Base-by-base conservation (phyloP, 1,284 basidiomycete genomes). In the Agaricales sp. region DNA sequence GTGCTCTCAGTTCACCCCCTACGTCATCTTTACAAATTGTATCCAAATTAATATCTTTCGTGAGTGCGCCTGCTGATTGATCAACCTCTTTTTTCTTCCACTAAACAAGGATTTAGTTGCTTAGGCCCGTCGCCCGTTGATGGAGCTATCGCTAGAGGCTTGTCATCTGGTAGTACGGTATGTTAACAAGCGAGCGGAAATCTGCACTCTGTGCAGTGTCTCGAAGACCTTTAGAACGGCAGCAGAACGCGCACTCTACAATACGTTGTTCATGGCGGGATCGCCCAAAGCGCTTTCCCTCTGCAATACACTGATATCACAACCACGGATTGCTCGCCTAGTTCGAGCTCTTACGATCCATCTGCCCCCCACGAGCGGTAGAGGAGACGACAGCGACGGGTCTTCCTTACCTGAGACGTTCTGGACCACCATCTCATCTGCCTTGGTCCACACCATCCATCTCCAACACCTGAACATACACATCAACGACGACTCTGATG, bases 171-270 rank as follows among this genome's bases (percentile, higher is more conserved):
- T 83, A 57, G 71, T 74, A 44, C 69, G 68, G 56, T 59, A 74
- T 62, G 69, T 78, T 53, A 65, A 62, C 47, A 73, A 60, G 55
- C 74, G 71, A 47, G 58, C 65, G 51, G 80, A 82, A 58, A 67
- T 83, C 45, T 73, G 69, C 51, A 56, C 66, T 13, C 68, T 83
- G 25, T 78, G 74, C 59, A 66, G 70, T 52, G 79, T 81, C 25
- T 80, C 73, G 50, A 75, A 67, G 57, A 59, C 61, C 6, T 80
- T 82, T 55, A 74, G 68, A 52, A 58, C 59, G 22, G 74, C 69
- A 39, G 77, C 77, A 6, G 78, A 83, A 58, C 70, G 66, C 43
- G 70, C 70, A 1, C 63, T 83, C 3, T 83, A 83, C 63, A 78
- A 75, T 54, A 78, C 74, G 1, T 62, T 83, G 16, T 67, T 71